A percentile compares a stretch with the other conserved stretches of the same genome.
These are phyloP conservation scores for Tulasnella sp. DNA, from an alignment of 768 basidiomycete genomes.

Conservation along the genomic window DNA sequence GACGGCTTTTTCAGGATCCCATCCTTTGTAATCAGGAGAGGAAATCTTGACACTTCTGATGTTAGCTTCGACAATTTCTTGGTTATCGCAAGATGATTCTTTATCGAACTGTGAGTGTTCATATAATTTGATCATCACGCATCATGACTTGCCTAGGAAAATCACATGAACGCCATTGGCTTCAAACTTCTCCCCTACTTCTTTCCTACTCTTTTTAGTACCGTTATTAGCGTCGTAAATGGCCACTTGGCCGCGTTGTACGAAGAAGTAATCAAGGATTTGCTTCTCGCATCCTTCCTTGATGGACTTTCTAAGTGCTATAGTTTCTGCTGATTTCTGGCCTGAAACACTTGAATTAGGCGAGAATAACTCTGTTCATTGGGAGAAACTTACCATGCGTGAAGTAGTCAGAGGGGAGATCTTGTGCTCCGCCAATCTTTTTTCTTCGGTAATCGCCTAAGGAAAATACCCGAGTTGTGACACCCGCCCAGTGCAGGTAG, in stretches of 20 bases:
- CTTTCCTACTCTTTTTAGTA: conserved; percentile 47
- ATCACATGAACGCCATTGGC: conserved; percentile 82
- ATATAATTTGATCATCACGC: neutral
- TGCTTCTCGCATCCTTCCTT: conserved; percentile 75
- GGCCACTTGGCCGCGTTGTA: conserved; percentile 75
- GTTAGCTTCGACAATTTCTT: conserved; percentile 85
- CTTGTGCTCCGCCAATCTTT: conserved; percentile 74
- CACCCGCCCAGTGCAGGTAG: conserved; percentile 97
- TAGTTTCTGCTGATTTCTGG: conserved; percentile 68
- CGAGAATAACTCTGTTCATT: conserved; percentile 8
- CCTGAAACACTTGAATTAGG: conserved; percentile 32
- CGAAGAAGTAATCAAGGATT: conserved; percentile 77
- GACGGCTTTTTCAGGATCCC: conserved; percentile 87
- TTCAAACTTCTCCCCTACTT: conserved; percentile 74
- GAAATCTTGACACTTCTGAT: conserved; percentile 96
- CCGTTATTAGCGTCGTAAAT: conserved; percentile 99
- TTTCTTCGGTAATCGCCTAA: conserved; percentile 91
- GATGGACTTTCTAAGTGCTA: conserved; percentile 58
- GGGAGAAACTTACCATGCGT: conserved; percentile 43
- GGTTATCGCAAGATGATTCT: conserved; percentile 88
- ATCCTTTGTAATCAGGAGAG: conserved; percentile 88
- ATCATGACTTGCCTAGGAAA: conserved; percentile 46
- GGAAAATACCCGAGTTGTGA: conserved; percentile 89
- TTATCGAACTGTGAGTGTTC: neutral
- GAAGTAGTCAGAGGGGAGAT: conserved; percentile 88